Evolutionary conservation across 2,329 filamentous ascomycete species (phyloP), one percentile per base, ranked within the genome.

Genomic region (Microdochium bolleyi): DNA sequence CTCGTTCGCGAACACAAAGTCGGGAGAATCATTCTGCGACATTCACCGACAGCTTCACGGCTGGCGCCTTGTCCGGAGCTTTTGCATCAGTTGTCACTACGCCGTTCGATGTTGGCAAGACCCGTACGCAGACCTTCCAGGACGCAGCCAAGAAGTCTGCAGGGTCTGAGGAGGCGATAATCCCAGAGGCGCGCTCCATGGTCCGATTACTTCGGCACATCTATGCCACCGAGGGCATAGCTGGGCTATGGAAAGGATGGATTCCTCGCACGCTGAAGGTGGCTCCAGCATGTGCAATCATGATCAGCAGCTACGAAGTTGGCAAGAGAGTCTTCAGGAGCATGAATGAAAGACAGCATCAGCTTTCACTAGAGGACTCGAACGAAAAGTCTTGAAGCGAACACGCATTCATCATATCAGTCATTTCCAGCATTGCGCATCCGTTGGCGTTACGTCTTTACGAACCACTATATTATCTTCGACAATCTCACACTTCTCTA

Each of bases 281-380:
- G 4, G 92, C 94, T 1, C 94, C 94, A 1, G 90, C 92, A 0
- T 99, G 94, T 70, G 94, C 94, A 25, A 97, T 99, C 66, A 99
- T 99, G 94, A 97, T 99, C 66, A 95, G 89, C 66, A 96, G 87
- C 66, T 99, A 97, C 68, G 94, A 99, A 70, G 82, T 97, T 37
- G 92, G 94, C 50, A 99, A 99, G 77, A 86, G 88, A 68, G 85
- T 88, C 66, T 95, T 95, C 32, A 78, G 83, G 52, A 79, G 81
- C 11, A 82, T 89, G 50, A 96, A 97, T 55, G 76, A 81, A 62
- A 71, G 67, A 34, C 64, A 68, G 27, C 56, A 61, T 41, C 60
- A 54, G 53, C 65, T 62, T 49, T 55, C 65, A 34, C 49, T 58
- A 21, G 56, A 56, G 8, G 49, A 51, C 37, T 52, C 38, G 27